These are phyloP conservation scores for Colletotrichum paranaense DNA, from an alignment of 2,329 filamentous ascomycete genomes.

Conservation along the genomic window DNA sequence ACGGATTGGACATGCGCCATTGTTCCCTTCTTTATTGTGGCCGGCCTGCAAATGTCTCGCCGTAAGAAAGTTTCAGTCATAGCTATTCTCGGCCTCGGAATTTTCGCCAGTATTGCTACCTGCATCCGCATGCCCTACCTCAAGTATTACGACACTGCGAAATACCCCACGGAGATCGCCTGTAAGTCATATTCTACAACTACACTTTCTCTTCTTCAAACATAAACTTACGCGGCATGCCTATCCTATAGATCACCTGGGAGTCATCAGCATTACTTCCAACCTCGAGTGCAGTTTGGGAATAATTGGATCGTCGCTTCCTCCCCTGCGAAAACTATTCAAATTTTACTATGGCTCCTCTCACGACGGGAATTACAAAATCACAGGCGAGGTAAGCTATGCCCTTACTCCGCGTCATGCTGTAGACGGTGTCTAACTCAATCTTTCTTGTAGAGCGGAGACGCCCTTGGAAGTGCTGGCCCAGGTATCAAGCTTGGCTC, in stretches of 20 bases:
- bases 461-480: slow-evolving; percentile 17
- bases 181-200: background rate
- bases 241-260: slow-evolving; percentile 9
- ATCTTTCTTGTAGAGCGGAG: background rate
- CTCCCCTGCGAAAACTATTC: slow-evolving; percentile 4
- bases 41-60: slow-evolving; percentile 40
- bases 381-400: slow-evolving; percentile 4
- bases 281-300: slow-evolving; percentile 12
- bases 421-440: background rate
- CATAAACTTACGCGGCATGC: background rate
- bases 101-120: slow-evolving; percentile 10
- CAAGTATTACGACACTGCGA: slow-evolving; percentile 15
- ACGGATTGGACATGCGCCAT: slow-evolving; percentile 44
- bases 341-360: slow-evolving; percentile 20
- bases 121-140: slow-evolving; percentile 10
- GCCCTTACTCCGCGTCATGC: too few relatives aligned
- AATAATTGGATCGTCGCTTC: slow-evolving; percentile 16
- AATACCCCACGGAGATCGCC: slow-evolving; percentile 1
- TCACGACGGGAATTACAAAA: slow-evolving; percentile 2
- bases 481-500: slow-evolving; percentile 26
- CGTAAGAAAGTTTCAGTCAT: slow-evolving; percentile 37
- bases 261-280: slow-evolving; percentile 11
- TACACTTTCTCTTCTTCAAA: accelerated
- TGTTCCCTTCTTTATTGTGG: slow-evolving; percentile 44
- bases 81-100: slow-evolving; percentile 13